phyloP scores from a whole-genome alignment of 208 protist species.

The Leishmania turanica region DNA sequence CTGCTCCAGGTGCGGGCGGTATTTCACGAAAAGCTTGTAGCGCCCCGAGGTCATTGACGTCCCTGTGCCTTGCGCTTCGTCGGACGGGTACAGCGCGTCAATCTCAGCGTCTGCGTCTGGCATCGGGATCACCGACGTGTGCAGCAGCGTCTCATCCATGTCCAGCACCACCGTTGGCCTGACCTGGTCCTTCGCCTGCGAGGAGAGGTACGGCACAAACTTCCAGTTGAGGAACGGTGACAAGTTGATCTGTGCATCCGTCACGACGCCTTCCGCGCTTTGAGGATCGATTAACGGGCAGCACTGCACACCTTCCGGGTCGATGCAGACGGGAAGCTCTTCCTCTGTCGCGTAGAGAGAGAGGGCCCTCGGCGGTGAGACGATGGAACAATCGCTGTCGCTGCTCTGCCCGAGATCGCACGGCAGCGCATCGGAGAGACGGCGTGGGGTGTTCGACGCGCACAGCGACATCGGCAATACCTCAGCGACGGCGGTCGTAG shows the following conservation, averaged over 20 bases:
- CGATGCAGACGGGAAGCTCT: constrained; percentile 8
- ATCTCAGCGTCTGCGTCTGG: constrained; percentile 37
- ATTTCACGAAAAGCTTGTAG: constrained; percentile 47
- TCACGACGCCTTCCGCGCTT: neutral
- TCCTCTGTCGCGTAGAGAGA: constrained; percentile 15
- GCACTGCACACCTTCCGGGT: constrained; percentile 14
- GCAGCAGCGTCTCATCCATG: constrained; percentile 60
- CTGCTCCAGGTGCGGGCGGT: constrained; percentile 37
- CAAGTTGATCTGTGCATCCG: constrained; percentile 28
- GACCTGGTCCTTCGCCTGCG: neutral
- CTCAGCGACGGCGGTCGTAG: neutral
- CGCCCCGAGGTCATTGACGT: neutral
- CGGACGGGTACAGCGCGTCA: neutral
- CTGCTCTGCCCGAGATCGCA: neutral
- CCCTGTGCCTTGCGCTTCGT: constrained; percentile 1
- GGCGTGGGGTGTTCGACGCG: neutral
- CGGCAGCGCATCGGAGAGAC: neutral
- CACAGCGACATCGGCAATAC: neutral
- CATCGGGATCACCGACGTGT: constrained; percentile 44
- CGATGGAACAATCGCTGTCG: neutral
- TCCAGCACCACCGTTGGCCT: constrained; percentile 48
- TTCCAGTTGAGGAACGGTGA: constrained; percentile 46
- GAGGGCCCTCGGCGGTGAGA: neutral
- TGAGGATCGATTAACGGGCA: constrained; percentile 5
- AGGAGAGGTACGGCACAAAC: constrained; percentile 37